These are phyloP conservation scores for Aspergillus cavernicola DNA, from an alignment of 495 filamentous ascomycete species.

Conservation along the genomic window DNA sequence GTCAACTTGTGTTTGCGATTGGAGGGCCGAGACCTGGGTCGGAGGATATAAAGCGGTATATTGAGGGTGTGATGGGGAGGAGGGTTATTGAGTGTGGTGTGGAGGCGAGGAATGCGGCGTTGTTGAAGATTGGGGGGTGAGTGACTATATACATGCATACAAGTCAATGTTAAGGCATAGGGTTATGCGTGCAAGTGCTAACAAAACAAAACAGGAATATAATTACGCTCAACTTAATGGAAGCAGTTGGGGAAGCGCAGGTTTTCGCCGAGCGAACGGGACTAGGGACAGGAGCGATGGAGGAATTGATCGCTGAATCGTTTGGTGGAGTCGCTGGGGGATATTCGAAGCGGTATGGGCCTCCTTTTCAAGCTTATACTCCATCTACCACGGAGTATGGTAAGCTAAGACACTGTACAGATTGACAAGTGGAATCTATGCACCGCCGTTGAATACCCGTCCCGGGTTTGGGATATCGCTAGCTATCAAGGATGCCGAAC, in stretches of 20 bases:
- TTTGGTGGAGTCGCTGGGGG: conserved; percentile 48
- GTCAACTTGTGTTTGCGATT: conserved; percentile 22
- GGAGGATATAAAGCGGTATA: conserved; percentile 15
- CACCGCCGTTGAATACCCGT: conserved; percentile 35
- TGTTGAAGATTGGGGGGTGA: conserved; percentile 45
- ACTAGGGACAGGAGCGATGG: conserved; percentile 45
- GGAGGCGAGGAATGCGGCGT: conserved; percentile 37
- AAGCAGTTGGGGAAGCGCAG: conserved; percentile 50
- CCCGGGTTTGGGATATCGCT: conserved; percentile 43
- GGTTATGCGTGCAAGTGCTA: no score
- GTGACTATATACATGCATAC: no score
- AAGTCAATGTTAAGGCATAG: no score
- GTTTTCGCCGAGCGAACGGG: conserved; percentile 53
- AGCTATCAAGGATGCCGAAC: conserved; percentile 45
- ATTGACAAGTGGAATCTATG: conserved; percentile 41
- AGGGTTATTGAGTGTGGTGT: conserved; percentile 32
- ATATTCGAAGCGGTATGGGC: conserved; percentile 42
- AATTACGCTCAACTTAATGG: conserved; percentile 46
- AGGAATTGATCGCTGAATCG: conserved; percentile 47
- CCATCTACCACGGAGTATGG: not conserved
- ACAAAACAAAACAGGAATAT: no score
- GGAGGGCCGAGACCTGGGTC: conserved; percentile 5
- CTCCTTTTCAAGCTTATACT: no score
- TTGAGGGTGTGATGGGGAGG: conserved; percentile 19
- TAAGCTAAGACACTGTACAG: conserved; percentile 14